phyloP scores from a whole-genome alignment of 805 yeast genomes.

The Saturnispora bothae region DNA sequence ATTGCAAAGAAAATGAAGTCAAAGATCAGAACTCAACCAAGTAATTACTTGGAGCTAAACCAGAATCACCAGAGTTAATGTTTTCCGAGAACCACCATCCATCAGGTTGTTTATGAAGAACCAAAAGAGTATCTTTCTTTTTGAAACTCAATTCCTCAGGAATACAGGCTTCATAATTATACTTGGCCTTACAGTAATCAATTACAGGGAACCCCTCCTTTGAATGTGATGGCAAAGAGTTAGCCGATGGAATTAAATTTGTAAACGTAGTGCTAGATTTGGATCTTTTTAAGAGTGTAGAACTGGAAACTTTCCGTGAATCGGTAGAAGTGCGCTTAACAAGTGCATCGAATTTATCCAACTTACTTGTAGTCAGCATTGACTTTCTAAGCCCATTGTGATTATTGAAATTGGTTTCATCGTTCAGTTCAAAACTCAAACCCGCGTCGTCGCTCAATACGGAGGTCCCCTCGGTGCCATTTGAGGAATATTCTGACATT shows the following conservation, averaged over 20 bases:
- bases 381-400: conserved; percentile 30
- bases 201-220: conserved; percentile 46
- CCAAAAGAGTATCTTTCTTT: conserved; percentile 44
- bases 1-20: too few relatives aligned
- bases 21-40: conserved; percentile 26
- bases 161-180: conserved; percentile 48
- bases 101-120: conserved; percentile 50
- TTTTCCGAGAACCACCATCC: conserved; percentile 73
- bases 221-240: conserved; percentile 36
- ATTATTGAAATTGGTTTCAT: conserved; percentile 23
- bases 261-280: conserved; percentile 23
- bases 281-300: conserved; percentile 17
- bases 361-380: conserved; percentile 14
- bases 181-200: conserved; percentile 43
- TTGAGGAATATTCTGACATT: conserved; percentile 23
- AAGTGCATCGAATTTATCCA: not conserved
- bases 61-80: conserved; percentile 33
- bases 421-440: conserved; percentile 4
- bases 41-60: conserved; percentile 59
- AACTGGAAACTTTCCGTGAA: conserved; percentile 5
- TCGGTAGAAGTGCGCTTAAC: conserved; percentile 9
- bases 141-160: conserved; percentile 52
- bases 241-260: conserved; percentile 9
- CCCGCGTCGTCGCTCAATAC: conserved; percentile 11
- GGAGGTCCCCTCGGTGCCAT: conserved; percentile 24